Conservation (phyloP, 805 yeast species). For the Blastobotrys chiropterorum region DNA sequence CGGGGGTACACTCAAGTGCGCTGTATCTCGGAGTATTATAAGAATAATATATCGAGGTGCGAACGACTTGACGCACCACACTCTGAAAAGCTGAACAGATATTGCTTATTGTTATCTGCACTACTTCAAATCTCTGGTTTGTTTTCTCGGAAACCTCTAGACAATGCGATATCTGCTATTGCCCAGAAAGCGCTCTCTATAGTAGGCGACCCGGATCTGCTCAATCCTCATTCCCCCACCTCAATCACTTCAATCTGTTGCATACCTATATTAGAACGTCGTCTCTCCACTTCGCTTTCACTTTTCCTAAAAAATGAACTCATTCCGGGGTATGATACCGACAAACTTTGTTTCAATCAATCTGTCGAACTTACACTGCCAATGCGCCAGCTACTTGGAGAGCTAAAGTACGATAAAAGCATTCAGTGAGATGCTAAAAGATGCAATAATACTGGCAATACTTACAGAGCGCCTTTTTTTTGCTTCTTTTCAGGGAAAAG, state of each 20-base stretch:
- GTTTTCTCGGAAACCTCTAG: background rate
- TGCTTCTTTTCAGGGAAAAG: no score
- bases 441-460: no score
- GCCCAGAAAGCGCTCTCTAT: background rate
- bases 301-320: background rate
- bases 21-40: background rate
- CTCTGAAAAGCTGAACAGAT: background rate
- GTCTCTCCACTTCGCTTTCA: background rate
- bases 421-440: no score
- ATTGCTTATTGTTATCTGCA: background rate
- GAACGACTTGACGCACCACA: no score
- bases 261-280: background rate
- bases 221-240: background rate
- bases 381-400: no score
- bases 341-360: background rate
- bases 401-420: no score
- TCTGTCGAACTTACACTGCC: no score
- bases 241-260: background rate
- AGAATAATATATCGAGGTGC: background rate
- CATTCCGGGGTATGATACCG: background rate
- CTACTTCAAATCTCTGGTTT: background rate
- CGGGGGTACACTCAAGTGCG: background rate
- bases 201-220: background rate
- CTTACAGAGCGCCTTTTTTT: no score
- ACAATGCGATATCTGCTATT: background rate